A percentile compares a stretch with the other conserved stretches of the same genome.
Conservation (phyloP, 2,329 filamentous ascomycete genomes). For the Chrysoporthe austroafricana region DNA sequence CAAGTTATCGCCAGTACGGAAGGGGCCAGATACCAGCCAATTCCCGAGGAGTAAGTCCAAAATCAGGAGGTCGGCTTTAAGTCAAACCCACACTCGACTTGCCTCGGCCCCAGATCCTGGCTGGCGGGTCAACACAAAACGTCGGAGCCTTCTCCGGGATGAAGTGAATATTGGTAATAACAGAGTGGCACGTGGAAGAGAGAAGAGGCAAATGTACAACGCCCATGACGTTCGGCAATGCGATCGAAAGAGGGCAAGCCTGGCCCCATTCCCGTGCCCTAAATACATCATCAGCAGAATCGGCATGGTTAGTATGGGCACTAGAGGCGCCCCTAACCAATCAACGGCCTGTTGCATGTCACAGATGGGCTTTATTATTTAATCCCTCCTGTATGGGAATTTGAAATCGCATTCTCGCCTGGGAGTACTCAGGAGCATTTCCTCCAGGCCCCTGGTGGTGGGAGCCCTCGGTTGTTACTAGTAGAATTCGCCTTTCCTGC, state of each 20-base stretch:
- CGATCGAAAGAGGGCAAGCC: background rate
- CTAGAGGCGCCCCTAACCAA: slow-evolving; percentile 12
- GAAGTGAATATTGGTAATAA: background rate
- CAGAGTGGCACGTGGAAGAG: background rate
- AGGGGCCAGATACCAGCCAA: too few relatives aligned
- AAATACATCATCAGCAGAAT: slow-evolving; percentile 3
- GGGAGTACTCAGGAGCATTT: background rate
- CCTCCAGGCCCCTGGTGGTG: background rate
- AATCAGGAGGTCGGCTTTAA: background rate
- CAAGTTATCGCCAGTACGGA: too few relatives aligned
- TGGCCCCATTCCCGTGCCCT: background rate
- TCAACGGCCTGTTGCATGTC: slow-evolving; percentile 1
- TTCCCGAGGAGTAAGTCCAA: background rate
- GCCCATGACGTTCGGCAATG: background rate
- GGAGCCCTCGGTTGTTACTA: background rate
- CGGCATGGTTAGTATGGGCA: background rate
- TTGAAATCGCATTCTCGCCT: slow-evolving; percentile 5
- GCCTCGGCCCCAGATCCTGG: background rate
- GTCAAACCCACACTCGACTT: background rate
- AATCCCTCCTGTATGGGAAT: slow-evolving; percentile 2
- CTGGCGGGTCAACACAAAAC: background rate
- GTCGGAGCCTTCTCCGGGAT: background rate
- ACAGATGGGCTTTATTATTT: background rate
- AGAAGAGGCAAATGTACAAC: background rate
- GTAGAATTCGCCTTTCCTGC: background rate